Conservation (phyloP, 129 eudicot genomes). For the Flaveria brownii region DNA sequence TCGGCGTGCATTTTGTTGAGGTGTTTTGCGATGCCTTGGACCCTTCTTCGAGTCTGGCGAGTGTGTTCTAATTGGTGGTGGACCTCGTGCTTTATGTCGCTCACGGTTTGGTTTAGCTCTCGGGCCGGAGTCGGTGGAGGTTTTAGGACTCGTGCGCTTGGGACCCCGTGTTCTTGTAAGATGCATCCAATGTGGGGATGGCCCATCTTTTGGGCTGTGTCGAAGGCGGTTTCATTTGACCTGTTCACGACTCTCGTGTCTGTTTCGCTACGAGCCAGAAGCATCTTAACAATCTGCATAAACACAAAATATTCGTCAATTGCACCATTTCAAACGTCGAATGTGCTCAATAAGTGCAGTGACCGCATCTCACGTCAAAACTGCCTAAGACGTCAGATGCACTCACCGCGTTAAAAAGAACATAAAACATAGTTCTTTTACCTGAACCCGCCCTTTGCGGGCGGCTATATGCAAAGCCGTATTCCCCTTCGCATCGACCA, state of each 20-base stretch:
- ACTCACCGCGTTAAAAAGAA: background rate
- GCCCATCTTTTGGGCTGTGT: conserved; percentile 70
- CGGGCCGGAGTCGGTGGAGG: conserved; percentile 67
- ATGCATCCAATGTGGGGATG: conserved; percentile 50
- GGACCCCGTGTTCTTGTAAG: conserved; percentile 72
- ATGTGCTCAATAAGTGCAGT: background rate
- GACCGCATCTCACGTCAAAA: background rate
- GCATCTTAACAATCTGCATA: conserved; percentile 64
- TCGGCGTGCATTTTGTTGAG: conserved; percentile 86
- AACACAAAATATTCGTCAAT: background rate
- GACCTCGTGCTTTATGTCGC: conserved; percentile 95
- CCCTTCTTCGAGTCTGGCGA: conserved; percentile 75
- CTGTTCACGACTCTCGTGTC: conserved; percentile 67
- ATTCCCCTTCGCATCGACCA: conserved; percentile 83
- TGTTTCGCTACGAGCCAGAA: conserved; percentile 52
- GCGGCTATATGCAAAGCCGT: conserved; percentile 88
- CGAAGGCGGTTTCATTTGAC: conserved; percentile 77
- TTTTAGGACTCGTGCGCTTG: conserved; percentile 45
- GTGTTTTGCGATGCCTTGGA: conserved; percentile 86
- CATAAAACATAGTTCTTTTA: conserved; percentile 20
- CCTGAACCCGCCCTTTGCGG: conserved; percentile 86
- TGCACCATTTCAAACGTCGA: background rate
- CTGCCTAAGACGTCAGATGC: background rate
- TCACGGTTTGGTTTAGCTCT: conserved; percentile 90
- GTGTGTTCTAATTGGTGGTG: conserved; percentile 92